Evolutionary conservation across 2,329 filamentous ascomycete genomes (phyloP).

Genomic region (Botryotinia globosa): DNA sequence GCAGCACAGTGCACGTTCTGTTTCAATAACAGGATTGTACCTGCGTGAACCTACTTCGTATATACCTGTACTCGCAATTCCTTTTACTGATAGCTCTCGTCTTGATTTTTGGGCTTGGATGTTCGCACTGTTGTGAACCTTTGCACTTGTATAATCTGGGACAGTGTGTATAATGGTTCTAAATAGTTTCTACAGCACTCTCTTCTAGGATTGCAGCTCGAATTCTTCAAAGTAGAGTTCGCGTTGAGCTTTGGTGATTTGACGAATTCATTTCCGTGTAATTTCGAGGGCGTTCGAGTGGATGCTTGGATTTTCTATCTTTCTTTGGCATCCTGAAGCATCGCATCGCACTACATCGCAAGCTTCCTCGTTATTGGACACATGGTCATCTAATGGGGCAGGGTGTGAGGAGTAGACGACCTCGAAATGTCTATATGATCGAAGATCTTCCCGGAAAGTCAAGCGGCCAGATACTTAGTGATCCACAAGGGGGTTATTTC

Average conservation of each 20-base stretch:
- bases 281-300: background rate
- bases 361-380: background rate
- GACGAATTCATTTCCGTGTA: background rate
- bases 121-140: background rate
- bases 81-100: too few relatives aligned
- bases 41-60: background rate
- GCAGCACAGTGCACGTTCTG: background rate
- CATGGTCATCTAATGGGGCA: background rate
- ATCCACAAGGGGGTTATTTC: background rate
- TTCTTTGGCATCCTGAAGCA: background rate
- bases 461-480: background rate
- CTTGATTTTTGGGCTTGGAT: background rate
- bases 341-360: background rate
- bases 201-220: fast-evolving
- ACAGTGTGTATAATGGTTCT: background rate
- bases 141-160: background rate
- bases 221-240: background rate
- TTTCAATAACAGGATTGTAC: background rate
- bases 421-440: background rate
- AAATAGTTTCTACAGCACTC: background rate
- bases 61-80: too few relatives aligned
- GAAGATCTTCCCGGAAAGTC: background rate
- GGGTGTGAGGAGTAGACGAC: fast-evolving
- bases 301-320: background rate
- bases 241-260: background rate